Evolutionary conservation across 202 grass and related monocot genomes (phyloP), one percentile per base, ranked within the genome.

Genomic region (Carex arenaria): DNA sequence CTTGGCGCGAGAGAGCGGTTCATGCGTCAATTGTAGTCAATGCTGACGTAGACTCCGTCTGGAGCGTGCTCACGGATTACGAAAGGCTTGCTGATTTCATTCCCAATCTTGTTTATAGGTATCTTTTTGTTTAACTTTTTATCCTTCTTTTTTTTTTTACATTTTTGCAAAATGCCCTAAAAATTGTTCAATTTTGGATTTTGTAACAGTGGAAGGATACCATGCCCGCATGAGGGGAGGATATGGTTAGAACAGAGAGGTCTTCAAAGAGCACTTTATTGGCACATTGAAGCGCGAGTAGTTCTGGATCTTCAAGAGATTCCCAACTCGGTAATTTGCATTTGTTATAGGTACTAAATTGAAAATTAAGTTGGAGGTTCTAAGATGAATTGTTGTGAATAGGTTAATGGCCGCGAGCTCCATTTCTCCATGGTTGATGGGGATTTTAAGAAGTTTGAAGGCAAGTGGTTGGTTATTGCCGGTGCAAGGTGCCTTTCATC

Each of bases 241-340:
- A 90, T 98, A 92, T 95, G 95, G 95, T 81, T 98, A 60, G 95
- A 98, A 78, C 95, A 98, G 67, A 91, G 90, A 83, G 95, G 95
- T 0, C 67, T 95, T 65, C 92, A 98, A 79, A 86, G 79, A 12
- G 95, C 92, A 1, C 82, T 98, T 14, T 98, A 98, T 80, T 98
- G 95, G 90, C 92, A 98, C 75, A 98, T 98, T 47, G 95, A 95
- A 83, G 95, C 95, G 0, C 92, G 89, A 17, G 95, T 98, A 9
- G 92, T 98, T 40, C 85, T 98, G 86, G 90, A 98, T 85, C 95
- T 98, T 81, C 85, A 90, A 64, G 92, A 98, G 82, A 78, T 98
- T 17, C 72, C 86, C 1, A 84, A 95, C 64, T 92, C 86, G 1
- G 90, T 98, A 93, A 22, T 54, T 72, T 72, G 28, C 61, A 19